A percentile compares a stretch with the other conserved stretches of the same genome.
These are phyloP conservation scores for Monilinia fructicola DNA, from an alignment of 2,329 filamentous ascomycete genomes.

Conservation along the genomic window DNA sequence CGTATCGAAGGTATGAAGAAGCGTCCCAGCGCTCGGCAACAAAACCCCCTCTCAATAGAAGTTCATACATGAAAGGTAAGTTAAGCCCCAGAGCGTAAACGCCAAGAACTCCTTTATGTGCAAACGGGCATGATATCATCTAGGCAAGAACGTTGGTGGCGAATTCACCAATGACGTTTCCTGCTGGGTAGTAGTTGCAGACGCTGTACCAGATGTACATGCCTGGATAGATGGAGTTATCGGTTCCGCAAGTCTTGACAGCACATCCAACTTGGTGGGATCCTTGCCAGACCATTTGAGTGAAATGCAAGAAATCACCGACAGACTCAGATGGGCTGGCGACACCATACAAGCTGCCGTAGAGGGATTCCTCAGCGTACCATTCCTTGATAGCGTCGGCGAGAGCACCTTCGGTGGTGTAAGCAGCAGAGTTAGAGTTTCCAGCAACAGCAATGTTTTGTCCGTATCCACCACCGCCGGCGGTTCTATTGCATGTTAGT, in stretches of 20 bases:
- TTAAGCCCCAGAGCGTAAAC: slow-evolving; percentile 21
- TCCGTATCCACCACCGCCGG: slow-evolving; percentile 68
- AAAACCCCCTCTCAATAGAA: slow-evolving; percentile 23
- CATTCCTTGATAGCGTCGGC: slow-evolving; percentile 73
- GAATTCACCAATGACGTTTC: slow-evolving; percentile 21
- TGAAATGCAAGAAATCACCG: slow-evolving; percentile 56
- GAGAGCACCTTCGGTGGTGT: slow-evolving; percentile 56
- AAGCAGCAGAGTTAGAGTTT: slow-evolving; percentile 45
- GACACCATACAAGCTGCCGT: slow-evolving; percentile 57
- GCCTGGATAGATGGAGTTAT: slow-evolving; percentile 53
- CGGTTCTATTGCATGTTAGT: slow-evolving; percentile 47
- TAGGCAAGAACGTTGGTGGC: slow-evolving; percentile 18
- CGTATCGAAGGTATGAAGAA: slow-evolving; percentile 15
- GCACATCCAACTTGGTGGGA: slow-evolving; percentile 64
- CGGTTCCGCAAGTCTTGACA: slow-evolving; percentile 51
- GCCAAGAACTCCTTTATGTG: slow-evolving; percentile 21
- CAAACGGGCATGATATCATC: slow-evolving; percentile 24
- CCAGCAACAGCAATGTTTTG: slow-evolving; percentile 77
- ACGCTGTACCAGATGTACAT: slow-evolving; percentile 69
- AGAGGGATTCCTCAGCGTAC: slow-evolving; percentile 76
- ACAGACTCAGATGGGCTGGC: slow-evolving; percentile 51
- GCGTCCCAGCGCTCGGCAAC: slow-evolving; percentile 17
- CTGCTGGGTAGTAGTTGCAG: slow-evolving; percentile 27
- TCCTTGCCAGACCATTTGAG: slow-evolving; percentile 69
- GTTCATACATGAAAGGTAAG: slow-evolving; percentile 24